A percentile compares a stretch with the other conserved stretches of the same genome.
phyloP scores from a whole-genome alignment of 1,139 yeast genomes.

The Citeromyces hawaiiensis region DNA sequence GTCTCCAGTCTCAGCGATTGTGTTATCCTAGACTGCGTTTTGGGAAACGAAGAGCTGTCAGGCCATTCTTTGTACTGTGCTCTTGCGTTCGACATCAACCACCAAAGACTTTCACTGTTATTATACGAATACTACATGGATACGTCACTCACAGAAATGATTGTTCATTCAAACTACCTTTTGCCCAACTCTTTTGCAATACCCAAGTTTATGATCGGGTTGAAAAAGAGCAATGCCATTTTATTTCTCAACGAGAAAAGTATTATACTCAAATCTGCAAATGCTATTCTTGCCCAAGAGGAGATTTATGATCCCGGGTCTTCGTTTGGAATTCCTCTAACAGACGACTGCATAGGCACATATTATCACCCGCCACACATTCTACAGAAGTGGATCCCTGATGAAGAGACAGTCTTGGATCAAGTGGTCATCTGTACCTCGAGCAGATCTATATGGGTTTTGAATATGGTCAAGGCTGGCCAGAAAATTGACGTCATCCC shows the following conservation, averaged over 20 bases:
- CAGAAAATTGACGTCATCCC: not conserved
- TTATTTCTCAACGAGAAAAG: not conserved
- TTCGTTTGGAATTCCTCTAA: not conserved
- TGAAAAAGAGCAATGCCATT: not conserved
- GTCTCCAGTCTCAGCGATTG: not conserved
- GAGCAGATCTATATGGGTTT: not conserved
- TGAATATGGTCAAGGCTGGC: not conserved
- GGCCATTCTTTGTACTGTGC: not conserved
- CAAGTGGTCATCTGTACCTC: not conserved
- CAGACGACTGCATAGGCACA: not conserved
- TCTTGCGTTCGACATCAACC: not conserved
- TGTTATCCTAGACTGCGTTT: not conserved
- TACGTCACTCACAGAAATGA: not conserved
- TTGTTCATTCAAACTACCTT: not conserved
- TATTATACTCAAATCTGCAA: not conserved
- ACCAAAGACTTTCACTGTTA: not conserved
- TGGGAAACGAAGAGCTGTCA: not conserved
- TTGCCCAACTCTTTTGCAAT: not conserved
- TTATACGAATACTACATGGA: not conserved
- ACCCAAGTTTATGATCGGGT: not conserved
- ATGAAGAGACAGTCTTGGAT: not conserved
- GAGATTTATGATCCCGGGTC: conserved; percentile 1
- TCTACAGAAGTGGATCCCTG: not conserved
- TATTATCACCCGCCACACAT: not conserved
- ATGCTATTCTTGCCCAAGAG: not conserved